Conservation (phyloP, 371 early-diverging fungal genomes). For the Mortierella polycephala region DNA sequence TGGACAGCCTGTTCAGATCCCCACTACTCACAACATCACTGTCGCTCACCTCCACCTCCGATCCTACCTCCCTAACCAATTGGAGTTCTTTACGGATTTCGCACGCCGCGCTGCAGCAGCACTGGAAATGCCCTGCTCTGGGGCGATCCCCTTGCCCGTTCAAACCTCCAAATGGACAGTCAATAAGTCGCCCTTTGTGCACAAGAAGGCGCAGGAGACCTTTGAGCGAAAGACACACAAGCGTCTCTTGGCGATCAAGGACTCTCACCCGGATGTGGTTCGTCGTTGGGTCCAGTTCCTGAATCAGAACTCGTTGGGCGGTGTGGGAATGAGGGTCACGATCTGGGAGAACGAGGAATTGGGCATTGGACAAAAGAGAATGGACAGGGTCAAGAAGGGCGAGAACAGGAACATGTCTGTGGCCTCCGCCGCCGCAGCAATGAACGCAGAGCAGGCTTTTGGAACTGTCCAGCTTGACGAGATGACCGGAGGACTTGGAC, state of each 20-base stretch:
- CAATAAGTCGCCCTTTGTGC: constrained; percentile 92
- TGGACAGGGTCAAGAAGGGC: constrained; percentile 44
- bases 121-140: constrained; percentile 82
- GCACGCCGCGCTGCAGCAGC: constrained; percentile 84
- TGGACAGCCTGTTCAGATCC: constrained; percentile 59
- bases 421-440: constrained; percentile 19
- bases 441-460: constrained; percentile 19
- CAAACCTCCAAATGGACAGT: constrained; percentile 90
- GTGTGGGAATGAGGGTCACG: constrained; percentile 81
- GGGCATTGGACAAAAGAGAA: constrained; percentile 50
- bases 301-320: constrained; percentile 78
- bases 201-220: constrained; percentile 96
- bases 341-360: constrained; percentile 74
- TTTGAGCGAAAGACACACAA: constrained; percentile 94
- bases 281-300: constrained; percentile 82
- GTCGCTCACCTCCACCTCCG: constrained; percentile 80
- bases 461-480: constrained; percentile 10
- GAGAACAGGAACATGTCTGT: constrained; percentile 52
- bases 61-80: constrained; percentile 79
- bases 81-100: constrained; percentile 91
- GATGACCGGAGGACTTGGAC: constrained; percentile 5
- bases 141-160: constrained; percentile 80
- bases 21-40: constrained; percentile 73
- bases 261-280: constrained; percentile 81
- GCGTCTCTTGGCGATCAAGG: constrained; percentile 85